Conservation (phyloP, 352 stramenopile genomes). For the Pythium biforme region DNA sequence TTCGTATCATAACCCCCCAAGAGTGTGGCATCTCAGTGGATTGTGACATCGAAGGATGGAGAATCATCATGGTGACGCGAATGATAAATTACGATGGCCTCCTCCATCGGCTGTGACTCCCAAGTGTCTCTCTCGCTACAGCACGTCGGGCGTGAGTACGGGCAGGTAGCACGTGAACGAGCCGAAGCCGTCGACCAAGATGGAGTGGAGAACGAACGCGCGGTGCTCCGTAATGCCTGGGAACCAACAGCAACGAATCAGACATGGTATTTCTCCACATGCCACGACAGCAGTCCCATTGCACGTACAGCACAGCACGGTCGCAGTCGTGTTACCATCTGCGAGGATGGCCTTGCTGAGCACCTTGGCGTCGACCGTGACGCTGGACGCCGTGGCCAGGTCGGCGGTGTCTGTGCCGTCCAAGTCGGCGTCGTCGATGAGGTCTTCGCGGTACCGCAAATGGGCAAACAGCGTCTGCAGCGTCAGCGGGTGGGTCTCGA, state of each 20-base stretch:
- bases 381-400: conserved; percentile 35
- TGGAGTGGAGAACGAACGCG: conserved; percentile 76
- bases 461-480: conserved; percentile 80
- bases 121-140: conserved; percentile 4
- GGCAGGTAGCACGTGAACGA: conserved; percentile 85
- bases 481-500: conserved; percentile 67
- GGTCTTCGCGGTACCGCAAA: conserved; percentile 67
- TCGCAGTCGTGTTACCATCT: conserved; percentile 66
- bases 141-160: conserved; percentile 60
- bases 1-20: no score
- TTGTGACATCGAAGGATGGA: background rate
- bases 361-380: conserved; percentile 79
- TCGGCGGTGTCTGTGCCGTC: conserved; percentile 29
- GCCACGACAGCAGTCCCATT: background rate
- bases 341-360: conserved; percentile 75
- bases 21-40: no score
- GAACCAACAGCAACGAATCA: background rate
- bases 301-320: conserved; percentile 67
- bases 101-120: background rate
- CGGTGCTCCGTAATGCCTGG: conserved; percentile 74
- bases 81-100: conserved; percentile 1
- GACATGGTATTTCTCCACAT: background rate
- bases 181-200: conserved; percentile 72
- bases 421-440: conserved; percentile 50
- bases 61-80: background rate